Conservation (phyloP, 2,329 filamentous ascomycete species). For the Aspergillus caelatus region DNA sequence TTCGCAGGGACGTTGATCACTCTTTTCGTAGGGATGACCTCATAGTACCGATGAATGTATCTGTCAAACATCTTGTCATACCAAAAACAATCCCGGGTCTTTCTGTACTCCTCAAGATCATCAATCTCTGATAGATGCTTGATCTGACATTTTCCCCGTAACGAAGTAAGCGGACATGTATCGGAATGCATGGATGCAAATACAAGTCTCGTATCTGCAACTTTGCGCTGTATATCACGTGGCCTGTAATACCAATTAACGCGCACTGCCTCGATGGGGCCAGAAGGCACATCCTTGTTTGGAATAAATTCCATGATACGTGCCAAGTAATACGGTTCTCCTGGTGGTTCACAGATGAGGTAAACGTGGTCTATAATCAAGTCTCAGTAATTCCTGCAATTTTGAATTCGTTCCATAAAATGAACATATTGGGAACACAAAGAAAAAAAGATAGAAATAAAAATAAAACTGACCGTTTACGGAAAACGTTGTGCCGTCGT, state of each 20-base stretch:
- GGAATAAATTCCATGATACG: constrained; percentile 99
- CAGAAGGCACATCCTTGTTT: constrained; percentile 69
- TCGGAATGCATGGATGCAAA: constrained; percentile 99
- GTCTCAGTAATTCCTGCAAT: constrained; percentile 7
- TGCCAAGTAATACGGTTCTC: constrained; percentile 95
- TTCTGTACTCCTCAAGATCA: constrained; percentile 81
- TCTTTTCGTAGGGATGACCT: constrained; percentile 85
- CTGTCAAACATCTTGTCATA: constrained; percentile 97
- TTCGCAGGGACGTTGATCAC: constrained; percentile 96
- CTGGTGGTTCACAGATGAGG: constrained; percentile 93
- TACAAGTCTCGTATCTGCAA: constrained; percentile 84
- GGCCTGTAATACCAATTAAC: constrained; percentile 99
- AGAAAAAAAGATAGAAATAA: constrained; percentile 14
- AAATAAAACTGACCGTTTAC: constrained; percentile 73
- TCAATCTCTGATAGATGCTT: constrained; percentile 83
- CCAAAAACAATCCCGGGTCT: constrained; percentile 86
- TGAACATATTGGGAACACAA: constrained; percentile 14
- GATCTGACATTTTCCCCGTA: constrained; percentile 92
- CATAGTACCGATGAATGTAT: constrained; percentile 97
- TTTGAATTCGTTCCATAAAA: neutral
- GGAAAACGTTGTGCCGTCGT: constrained; percentile 82
- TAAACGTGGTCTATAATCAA: constrained; percentile 72
- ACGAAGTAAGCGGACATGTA: constrained; percentile 84
- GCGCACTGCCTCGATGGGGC: constrained; percentile 80
- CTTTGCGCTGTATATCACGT: constrained; percentile 90